Evolutionary conservation across 2,329 filamentous ascomycete species (phyloP).

Genomic region (Exophiala dermatitidis): DNA sequence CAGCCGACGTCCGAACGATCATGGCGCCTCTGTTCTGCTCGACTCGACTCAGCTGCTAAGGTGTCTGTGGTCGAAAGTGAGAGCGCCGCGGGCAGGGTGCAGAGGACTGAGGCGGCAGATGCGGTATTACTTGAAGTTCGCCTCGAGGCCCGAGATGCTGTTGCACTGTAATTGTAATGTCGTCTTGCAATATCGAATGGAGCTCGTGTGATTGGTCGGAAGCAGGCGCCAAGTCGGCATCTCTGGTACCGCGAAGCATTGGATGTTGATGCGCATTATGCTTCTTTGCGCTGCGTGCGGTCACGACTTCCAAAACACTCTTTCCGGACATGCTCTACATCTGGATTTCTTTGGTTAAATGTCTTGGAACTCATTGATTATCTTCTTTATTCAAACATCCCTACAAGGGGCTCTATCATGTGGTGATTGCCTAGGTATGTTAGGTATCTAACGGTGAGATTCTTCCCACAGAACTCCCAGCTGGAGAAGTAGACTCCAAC

Average conservation of each 20-base stretch:
- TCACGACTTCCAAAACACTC: too few species aligned
- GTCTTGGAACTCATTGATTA: too few species aligned
- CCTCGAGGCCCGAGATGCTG: neutral
- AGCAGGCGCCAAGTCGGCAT: neutral
- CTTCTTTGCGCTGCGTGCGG: too few species aligned
- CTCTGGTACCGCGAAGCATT: neutral
- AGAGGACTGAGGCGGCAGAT: neutral
- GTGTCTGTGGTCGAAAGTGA: neutral
- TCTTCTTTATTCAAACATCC: too few species aligned
- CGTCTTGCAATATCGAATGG: slow-evolving; percentile 13
- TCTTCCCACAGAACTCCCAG: too few species aligned
- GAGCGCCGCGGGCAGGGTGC: neutral
- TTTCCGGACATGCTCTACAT: too few species aligned
- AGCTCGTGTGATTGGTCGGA: slow-evolving; percentile 12
- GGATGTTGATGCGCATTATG: neutral
- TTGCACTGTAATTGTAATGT: neutral
- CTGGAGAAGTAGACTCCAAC: neutral
- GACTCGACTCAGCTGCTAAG: slow-evolving; percentile 1
- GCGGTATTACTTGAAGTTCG: neutral
- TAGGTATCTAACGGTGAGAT: too few species aligned
- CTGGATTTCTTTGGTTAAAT: too few species aligned
- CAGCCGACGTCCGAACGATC: slow-evolving; percentile 29
- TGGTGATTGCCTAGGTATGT: too few species aligned
- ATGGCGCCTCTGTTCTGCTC: slow-evolving; percentile 11
- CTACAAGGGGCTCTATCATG: too few species aligned